Evolutionary conservation across 306 rosid species (phyloP), one percentile per base, ranked within the genome.

Genomic region (Astragalus membranaceus): DNA sequence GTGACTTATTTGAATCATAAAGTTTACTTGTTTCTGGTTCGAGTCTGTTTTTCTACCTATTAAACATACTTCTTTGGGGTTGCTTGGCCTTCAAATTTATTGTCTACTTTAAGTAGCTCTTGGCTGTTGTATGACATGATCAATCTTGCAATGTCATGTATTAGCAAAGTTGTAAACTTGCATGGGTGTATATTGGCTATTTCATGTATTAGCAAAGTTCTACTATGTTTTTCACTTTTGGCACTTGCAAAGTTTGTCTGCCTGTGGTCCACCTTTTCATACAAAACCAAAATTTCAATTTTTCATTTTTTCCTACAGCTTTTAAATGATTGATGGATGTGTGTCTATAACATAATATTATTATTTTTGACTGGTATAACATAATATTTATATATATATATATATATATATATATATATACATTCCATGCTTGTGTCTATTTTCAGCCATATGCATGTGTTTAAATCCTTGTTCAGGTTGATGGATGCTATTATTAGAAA

Each of bases 1-100:
- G 8, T 79, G 70, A 32, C 23, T 75, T 67, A 44, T 37, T 47
- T 75, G 67, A 55, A 56, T 52, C 57, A 57, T 70, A 66, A 49
- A 10, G 42, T 23, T 52, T 10, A 35, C 57, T 41, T 66, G 13
- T 70, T 61, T n/a, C 41, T 61, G 29, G 42, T 58, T 65, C 3
- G 13, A 39, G 71, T 73, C 50, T 64, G 56, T 29, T 73, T 43
- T 57, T 57, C 32, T 63, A 16, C 60, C 53, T 20, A 32, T 68
- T 61, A 54, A 62, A 48, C 32, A 46, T 39, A 36, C 73, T 60
- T 63, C 13, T 55, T 14, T 32, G 60, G 30, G 71, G 20, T 39
- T 41, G 52, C 47, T 46, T n/a, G 57, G 42, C 68, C 60, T 64
- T 79, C 51, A 60, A 74, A 58, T 46, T 70, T 44, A 33, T 70